Evolutionary conservation across 192 early-diverging fungal genomes (phyloP).

Genomic region (Gigaspora rosea): DNA sequence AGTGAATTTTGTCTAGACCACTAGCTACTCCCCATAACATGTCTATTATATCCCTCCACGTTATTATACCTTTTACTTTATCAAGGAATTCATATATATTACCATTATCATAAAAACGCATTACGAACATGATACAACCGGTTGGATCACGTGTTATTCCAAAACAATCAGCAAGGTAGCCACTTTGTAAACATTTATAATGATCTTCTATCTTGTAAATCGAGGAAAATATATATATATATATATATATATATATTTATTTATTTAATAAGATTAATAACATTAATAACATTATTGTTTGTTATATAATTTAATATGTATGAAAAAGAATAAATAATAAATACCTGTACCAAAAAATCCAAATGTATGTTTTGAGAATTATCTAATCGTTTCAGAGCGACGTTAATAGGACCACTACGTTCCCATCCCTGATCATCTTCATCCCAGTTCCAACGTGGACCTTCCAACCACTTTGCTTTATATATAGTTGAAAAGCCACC

Average conservation of each 20-base stretch:
- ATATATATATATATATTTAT: too few relatives aligned
- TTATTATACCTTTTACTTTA: neutral
- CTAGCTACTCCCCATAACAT: neutral
- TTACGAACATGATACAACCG: neutral
- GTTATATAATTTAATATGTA: neutral
- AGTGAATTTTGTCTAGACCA: neutral
- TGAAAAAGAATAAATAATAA: neutral
- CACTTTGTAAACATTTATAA: neutral
- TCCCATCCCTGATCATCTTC: neutral
- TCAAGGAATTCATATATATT: constrained; percentile 9
- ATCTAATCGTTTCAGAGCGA: neutral
- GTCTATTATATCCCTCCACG: neutral
- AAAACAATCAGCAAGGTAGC: neutral
- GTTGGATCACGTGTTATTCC: constrained; percentile 3
- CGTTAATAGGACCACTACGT: neutral
- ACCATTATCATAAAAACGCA: constrained; percentile 1
- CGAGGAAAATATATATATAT: too few relatives aligned
- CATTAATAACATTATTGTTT: too few relatives aligned
- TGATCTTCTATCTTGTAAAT: neutral
- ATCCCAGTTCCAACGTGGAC: neutral
- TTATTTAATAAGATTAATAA: too few relatives aligned
- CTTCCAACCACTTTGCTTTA: neutral
- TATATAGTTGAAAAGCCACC: neutral
- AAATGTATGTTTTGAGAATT: neutral
- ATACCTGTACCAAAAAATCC: neutral